Evolutionary conservation across 129 eudicot genomes (phyloP), one percentile per base, ranked within the genome.

Genomic region (Artemisia annua): DNA sequence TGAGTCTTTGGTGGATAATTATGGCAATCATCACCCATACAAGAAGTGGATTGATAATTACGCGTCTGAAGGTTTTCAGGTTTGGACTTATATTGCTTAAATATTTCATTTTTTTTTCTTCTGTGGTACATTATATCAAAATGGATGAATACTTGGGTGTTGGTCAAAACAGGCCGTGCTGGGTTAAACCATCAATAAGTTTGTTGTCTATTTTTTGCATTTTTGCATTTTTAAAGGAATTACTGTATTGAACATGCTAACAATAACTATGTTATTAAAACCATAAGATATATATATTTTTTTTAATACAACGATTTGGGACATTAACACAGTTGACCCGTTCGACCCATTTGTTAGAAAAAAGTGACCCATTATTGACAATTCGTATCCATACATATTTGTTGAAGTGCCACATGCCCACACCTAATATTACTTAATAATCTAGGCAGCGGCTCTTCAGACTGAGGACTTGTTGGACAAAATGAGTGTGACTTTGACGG

Each of bases 381-480:
- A 39, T 39, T 39, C 11, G 10, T 39, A 7, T 39, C 10, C 46
- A 2, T 39, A 8, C 1, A 39, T 39, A 39, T 39, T 7, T 39
- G 46, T 39, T 1, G 46, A 39, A 39, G 46, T 43, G 51, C 17
- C 4, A 13, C n/a, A n/a, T n/a, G n/a, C n/a, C n/a, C n/a, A n/a
- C 48, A 9, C 26, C 18, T 75, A 61, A 61, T 19, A 48, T 56
- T 67, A 13, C 1, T 22, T 26, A 17, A 63, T 43, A 49, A 73
- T 58, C 30, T 66, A 92, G 98, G 89, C 82, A 6, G 78, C 89
- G 14, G 85, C 98, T 51, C 69, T 76, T 70, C 91, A 82, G 78
- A 87, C 78, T 30, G 98, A 92, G 83, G 88, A 85, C 67, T 87
- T 85, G 66, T 81, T 92, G 81, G 96, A 92, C 75, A 87, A 82